phyloP scores from a whole-genome alignment of 805 yeast species.

The Priceomyces medius region DNA sequence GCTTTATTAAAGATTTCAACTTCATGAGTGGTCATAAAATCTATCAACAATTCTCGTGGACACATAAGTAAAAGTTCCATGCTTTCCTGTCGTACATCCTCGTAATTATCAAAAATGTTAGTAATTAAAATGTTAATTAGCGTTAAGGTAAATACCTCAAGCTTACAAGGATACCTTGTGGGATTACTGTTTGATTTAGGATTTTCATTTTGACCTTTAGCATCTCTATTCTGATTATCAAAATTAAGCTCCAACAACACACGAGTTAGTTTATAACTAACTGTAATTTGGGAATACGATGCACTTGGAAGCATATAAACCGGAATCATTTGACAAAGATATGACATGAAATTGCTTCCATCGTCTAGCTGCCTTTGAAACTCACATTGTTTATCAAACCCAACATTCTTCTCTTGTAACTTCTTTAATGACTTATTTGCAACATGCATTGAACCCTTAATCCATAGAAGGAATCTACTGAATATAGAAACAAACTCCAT shows the following conservation, averaged over 20 bases:
- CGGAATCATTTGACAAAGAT: constrained; percentile 37
- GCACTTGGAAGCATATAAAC: constrained; percentile 46
- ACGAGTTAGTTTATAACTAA: constrained; percentile 14
- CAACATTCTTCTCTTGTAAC: constrained; percentile 30
- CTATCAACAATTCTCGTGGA: constrained; percentile 26
- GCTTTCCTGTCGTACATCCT: constrained; percentile 65
- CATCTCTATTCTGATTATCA: constrained; percentile 5
- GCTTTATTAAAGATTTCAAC: constrained; percentile 15
- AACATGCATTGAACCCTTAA: constrained; percentile 68
- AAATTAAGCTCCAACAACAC: constrained; percentile 13
- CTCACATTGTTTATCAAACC: constrained; percentile 12
- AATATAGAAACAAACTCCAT: constrained; percentile 62
- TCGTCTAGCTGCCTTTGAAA: constrained; percentile 1
- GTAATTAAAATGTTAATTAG: constrained; percentile 54
- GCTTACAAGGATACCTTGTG: constrained; percentile 6
- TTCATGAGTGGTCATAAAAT: constrained; percentile 15
- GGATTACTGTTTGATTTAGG: not conserved
- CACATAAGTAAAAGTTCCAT: constrained; percentile 46
- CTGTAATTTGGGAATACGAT: constrained; percentile 40
- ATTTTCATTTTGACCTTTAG: not conserved
- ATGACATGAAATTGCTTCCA: constrained; percentile 6
- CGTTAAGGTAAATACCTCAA: constrained; percentile 15
- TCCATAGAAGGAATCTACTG: constrained; percentile 59
- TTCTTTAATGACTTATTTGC: constrained; percentile 33
- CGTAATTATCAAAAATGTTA: constrained; percentile 67